phyloP scores from a whole-genome alignment of 768 basidiomycete species.

The Phlegmacium glaucopus region DNA sequence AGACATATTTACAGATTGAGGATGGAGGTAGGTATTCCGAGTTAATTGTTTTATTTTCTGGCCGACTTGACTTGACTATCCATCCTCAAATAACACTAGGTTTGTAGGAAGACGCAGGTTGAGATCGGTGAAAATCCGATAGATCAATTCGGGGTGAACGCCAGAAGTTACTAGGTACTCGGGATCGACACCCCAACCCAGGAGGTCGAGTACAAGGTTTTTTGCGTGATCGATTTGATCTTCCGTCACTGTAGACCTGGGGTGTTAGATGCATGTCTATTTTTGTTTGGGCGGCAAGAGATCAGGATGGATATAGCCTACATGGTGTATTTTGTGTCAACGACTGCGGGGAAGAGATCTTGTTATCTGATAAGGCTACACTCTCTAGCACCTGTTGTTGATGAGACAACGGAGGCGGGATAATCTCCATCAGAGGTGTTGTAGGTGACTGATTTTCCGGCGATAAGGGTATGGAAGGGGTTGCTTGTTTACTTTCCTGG shows the following conservation, averaged over 20 bases:
- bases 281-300: constrained; percentile 3
- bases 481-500: background rate
- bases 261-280: constrained; percentile 3
- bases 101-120: constrained; percentile 32
- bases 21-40: too few species aligned
- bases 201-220: constrained; percentile 47
- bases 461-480: background rate
- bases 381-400: background rate
- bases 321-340: constrained; percentile 1
- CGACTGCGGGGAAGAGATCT: background rate
- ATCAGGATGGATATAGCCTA: constrained; percentile 1
- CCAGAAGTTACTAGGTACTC: constrained; percentile 46
- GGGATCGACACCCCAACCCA: constrained; percentile 51
- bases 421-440: background rate
- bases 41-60: too few species aligned
- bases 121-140: constrained; percentile 41
- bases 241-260: constrained; percentile 32
- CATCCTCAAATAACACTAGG: constrained; percentile 14
- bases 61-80: too few species aligned
- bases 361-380: background rate
- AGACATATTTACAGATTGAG: too few species aligned
- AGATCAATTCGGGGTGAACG: constrained; percentile 35
- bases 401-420: background rate
- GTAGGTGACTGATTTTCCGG: background rate
- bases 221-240: constrained; percentile 42